Percentiles rank a stretch among this genome's conserved stretches.
These are phyloP conservation scores for Trichoderma brevicompactum DNA, from an alignment of 2,329 filamentous ascomycete species.

Conservation along the genomic window DNA sequence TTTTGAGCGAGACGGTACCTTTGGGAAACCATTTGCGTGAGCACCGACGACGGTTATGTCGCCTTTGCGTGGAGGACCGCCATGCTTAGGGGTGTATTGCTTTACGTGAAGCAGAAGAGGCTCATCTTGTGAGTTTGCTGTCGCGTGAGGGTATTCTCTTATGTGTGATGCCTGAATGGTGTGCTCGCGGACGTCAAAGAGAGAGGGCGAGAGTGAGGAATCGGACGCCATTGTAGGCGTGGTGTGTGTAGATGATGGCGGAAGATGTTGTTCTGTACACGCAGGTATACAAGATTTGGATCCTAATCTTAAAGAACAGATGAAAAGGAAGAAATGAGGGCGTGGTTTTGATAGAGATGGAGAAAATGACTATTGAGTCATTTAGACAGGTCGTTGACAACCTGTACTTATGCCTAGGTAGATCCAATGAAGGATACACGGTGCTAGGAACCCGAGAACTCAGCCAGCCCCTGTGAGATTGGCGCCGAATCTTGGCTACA, in stretches of 20 bases:
- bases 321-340: neutral
- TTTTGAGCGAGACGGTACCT: constrained; percentile 54
- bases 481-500: neutral
- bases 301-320: neutral
- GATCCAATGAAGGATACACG: neutral
- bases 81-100: constrained; percentile 81
- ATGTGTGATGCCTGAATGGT: constrained; percentile 75
- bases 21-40: constrained; percentile 92
- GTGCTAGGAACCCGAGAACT: too few relatives aligned
- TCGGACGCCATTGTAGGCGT: constrained; percentile 5
- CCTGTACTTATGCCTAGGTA: too few relatives aligned
- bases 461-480: neutral
- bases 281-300: too few relatives aligned
- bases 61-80: constrained; percentile 67
- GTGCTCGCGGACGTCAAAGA: constrained; percentile 74
- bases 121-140: constrained; percentile 73
- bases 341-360: neutral
- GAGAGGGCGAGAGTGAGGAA: constrained; percentile 28
- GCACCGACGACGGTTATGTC: constrained; percentile 85
- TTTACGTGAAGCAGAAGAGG: constrained; percentile 76
- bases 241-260: too few relatives aligned
- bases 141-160: constrained; percentile 77
- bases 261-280: neutral
- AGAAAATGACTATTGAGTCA: neutral
- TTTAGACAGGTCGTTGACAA: too few relatives aligned